Conservation (phyloP, 441 rosid species). For the Breynia disticha region DNA sequence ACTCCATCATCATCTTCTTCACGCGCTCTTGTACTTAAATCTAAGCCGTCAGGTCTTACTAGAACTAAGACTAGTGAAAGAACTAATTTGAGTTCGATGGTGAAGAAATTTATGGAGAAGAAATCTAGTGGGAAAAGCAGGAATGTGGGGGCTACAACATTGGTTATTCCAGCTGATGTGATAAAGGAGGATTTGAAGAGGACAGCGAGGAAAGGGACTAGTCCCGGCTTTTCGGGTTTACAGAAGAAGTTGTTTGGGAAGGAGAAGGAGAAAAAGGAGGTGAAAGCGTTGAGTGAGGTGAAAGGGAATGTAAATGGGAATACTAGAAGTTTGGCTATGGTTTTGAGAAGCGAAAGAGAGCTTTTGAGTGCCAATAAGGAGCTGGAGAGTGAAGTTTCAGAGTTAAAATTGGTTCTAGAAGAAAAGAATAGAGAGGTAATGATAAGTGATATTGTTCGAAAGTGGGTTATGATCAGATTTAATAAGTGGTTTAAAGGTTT, state of each 20-base stretch:
- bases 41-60: neutral
- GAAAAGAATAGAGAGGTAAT: constrained; percentile 63
- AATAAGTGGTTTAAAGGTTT: constrained; percentile 2
- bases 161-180: constrained; percentile 47
- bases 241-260: constrained; percentile 77
- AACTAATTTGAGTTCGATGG: constrained; percentile 6
- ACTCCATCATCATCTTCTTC: neutral
- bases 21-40: constrained; percentile 1
- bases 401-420: constrained; percentile 45
- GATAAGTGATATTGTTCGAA: too few species aligned
- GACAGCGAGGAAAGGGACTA: constrained; percentile 35
- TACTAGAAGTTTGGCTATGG: constrained; percentile 85
- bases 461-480: too few species aligned
- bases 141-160: constrained; percentile 15
- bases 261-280: constrained; percentile 35
- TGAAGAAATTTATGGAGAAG: constrained; percentile 11
- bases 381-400: constrained; percentile 46
- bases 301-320: constrained; percentile 34
- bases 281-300: constrained; percentile 58
- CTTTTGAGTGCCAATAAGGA: constrained; percentile 67
- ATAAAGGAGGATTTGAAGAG: constrained; percentile 67
- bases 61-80: neutral
- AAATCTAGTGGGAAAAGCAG: constrained; percentile 3
- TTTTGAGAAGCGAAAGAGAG: constrained; percentile 86
- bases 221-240: constrained; percentile 34